Conservation (phyloP, 2,329 filamentous ascomycete genomes). For the Immersiporthe knoxdaviesiana region DNA sequence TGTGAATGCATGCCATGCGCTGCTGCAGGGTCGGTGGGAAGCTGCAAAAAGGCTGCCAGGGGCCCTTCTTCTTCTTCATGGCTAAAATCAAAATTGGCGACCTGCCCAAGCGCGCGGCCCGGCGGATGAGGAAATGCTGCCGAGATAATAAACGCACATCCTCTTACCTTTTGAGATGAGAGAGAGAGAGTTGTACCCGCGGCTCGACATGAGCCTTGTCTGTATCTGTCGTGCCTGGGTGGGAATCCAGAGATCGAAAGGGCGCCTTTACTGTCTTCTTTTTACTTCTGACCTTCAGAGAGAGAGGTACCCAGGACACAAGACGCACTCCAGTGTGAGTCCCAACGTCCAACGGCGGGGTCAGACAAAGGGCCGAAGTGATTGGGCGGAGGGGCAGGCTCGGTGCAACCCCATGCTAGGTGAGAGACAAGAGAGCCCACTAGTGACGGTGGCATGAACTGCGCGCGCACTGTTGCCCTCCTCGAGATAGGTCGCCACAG, state of each 20-base stretch:
- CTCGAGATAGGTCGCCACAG: constrained; percentile 12
- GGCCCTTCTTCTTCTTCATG: background rate
- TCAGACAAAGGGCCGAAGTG: constrained; percentile 28
- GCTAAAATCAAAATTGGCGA: constrained; percentile 10
- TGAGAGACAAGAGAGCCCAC: constrained; percentile 25
- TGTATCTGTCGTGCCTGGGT: background rate
- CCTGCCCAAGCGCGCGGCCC: constrained; percentile 17
- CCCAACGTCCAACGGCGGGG: constrained; percentile 29
- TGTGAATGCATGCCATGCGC: constrained; percentile 29
- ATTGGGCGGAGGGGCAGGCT: constrained; percentile 30
- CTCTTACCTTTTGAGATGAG: constrained; percentile 17
- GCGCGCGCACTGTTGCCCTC: constrained; percentile 13
- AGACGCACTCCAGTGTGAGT: constrained; percentile 23
- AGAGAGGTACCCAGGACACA: constrained; percentile 12
- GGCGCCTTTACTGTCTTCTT: background rate
- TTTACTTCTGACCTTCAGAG: no score
- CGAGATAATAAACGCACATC: constrained; percentile 8
- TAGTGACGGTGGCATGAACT: constrained; percentile 21
- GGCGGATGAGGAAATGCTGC: constrained; percentile 7
- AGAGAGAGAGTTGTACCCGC: background rate
- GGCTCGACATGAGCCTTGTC: constrained; percentile 2
- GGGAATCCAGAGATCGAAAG: constrained; percentile 13
- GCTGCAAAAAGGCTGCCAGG: constrained; percentile 17
- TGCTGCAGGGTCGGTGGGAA: constrained; percentile 33
- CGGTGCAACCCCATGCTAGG: constrained; percentile 27